Conservation (phyloP, 768 basidiomycete species). For the Boletus barrowsii region DNA sequence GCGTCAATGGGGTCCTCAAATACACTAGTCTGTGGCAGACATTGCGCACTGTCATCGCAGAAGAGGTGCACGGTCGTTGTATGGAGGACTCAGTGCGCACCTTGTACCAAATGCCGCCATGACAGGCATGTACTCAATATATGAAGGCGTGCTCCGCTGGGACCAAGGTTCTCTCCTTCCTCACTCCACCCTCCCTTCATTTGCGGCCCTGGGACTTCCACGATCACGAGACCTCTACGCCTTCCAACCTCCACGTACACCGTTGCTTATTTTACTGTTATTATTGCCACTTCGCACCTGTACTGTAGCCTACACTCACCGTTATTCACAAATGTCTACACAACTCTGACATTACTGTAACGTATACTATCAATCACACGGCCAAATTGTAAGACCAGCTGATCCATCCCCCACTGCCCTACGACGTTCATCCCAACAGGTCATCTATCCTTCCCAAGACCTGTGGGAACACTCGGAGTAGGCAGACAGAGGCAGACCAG, state of each 20-base stretch:
- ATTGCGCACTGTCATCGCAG: constrained; percentile 75
- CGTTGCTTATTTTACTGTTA: constrained; percentile 14
- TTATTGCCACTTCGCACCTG: constrained; percentile 10
- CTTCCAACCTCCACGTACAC: constrained; percentile 6
- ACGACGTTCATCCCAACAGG: constrained; percentile 81
- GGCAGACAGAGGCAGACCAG: constrained; percentile 85
- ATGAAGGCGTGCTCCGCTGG: constrained; percentile 80
- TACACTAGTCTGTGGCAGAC: constrained; percentile 89
- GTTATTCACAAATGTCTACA: constrained; percentile 23
- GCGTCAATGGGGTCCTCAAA: constrained; percentile 70
- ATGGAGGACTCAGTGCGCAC: constrained; percentile 91
- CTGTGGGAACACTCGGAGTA: constrained; percentile 71
- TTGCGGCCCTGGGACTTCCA: too few relatives aligned
- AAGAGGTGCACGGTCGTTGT: constrained; percentile 87
- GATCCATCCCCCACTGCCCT: constrained; percentile 84
- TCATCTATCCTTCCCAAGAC: constrained; percentile 57
- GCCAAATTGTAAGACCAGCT: constrained; percentile 54
- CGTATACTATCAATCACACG: constrained; percentile 37
- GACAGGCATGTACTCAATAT: constrained; percentile 97
- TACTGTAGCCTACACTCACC: constrained; percentile 18
- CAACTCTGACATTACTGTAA: constrained; percentile 24
- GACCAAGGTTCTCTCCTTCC: constrained; percentile 14
- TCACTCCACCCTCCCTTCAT: neutral
- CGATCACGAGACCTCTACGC: neutral
- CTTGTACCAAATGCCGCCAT: constrained; percentile 95